These are phyloP conservation scores for Penicillium aurantiogriseum DNA, from an alignment of 2,329 filamentous ascomycete species.

Conservation along the genomic window DNA sequence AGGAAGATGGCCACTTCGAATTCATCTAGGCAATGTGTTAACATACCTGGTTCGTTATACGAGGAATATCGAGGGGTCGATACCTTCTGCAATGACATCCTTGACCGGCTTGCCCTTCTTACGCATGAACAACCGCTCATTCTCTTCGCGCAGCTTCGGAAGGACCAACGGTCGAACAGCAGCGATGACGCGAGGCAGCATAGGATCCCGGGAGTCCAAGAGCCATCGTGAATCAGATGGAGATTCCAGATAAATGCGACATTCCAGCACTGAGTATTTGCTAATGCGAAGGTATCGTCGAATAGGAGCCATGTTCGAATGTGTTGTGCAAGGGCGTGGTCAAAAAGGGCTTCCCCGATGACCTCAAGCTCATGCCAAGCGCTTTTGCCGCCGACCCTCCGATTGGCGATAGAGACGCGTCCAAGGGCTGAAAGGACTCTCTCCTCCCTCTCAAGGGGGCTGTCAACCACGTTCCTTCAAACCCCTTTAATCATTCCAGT, in stretches of 20 bases:
- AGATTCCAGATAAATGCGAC: conserved; percentile 91
- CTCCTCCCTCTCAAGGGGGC: background rate
- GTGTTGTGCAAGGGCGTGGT: background rate
- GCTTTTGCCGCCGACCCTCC: conserved; percentile 12
- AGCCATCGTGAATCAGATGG: conserved; percentile 79
- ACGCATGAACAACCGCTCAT: conserved; percentile 59
- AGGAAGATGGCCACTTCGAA: conserved; percentile 95
- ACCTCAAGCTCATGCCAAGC: conserved; percentile 19
- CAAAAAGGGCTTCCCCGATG: background rate
- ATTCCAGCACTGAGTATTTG: conserved; percentile 92
- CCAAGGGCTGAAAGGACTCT: background rate
- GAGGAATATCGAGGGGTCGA: background rate
- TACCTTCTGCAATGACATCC: conserved; percentile 80
- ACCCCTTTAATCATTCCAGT: background rate
- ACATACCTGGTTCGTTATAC: conserved; percentile 71
- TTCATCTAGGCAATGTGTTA: conserved; percentile 84
- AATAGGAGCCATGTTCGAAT: conserved; percentile 72
- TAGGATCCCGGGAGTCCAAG: conserved; percentile 72
- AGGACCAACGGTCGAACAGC: conserved; percentile 81
- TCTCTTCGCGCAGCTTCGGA: conserved; percentile 88
- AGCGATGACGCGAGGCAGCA: conserved; percentile 79
- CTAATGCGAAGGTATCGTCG: conserved; percentile 88
- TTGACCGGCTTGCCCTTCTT: conserved; percentile 80
- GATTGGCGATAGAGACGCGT: conserved; percentile 20
- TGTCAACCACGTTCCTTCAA: background rate